phyloP scores from a whole-genome alignment of 163 green algal genomes.

The Picocystis sp. region DNA sequence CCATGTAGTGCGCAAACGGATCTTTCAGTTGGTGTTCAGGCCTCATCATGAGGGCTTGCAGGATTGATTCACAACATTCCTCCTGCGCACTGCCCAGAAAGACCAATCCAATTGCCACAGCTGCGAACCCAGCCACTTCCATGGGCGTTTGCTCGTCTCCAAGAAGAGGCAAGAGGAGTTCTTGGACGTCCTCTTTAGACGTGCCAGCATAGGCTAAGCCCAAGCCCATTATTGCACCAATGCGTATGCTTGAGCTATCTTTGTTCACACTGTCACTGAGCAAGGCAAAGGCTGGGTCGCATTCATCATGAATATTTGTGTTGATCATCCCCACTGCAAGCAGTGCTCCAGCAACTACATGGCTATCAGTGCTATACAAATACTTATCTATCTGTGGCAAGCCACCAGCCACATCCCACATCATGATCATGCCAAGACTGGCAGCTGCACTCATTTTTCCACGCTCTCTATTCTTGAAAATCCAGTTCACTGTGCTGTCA shows the following conservation, averaged over 20 bases:
- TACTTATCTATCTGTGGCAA: slow-evolving; percentile 80
- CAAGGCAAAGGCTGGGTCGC: slow-evolving; percentile 89
- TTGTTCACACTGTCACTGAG: slow-evolving; percentile 68
- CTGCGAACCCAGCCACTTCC: slow-evolving; percentile 63
- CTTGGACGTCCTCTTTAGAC: slow-evolving; percentile 53
- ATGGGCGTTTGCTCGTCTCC: slow-evolving; percentile 53
- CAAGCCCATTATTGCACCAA: slow-evolving; percentile 78
- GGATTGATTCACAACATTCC: slow-evolving; percentile 51
- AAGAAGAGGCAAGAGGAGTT: slow-evolving; percentile 67
- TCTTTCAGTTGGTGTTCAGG: slow-evolving; percentile 50
- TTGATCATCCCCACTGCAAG: slow-evolving; percentile 84
- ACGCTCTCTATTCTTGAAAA: slow-evolving; percentile 73
- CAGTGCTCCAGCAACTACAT: slow-evolving; percentile 62
- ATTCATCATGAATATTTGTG: slow-evolving; percentile 72
- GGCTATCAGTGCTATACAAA: slow-evolving; percentile 58
- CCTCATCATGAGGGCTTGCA: slow-evolving; percentile 66
- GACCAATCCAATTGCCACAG: slow-evolving; percentile 73
- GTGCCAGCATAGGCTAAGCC: slow-evolving; percentile 87
- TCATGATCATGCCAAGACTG: slow-evolving; percentile 70
- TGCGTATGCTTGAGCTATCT: slow-evolving; percentile 30
- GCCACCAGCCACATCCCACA: slow-evolving; percentile 94
- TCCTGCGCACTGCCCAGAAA: slow-evolving; percentile 59
- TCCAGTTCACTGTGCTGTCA: slow-evolving; percentile 24
- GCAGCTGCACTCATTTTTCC: slow-evolving; percentile 83
- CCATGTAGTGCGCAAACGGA: slow-evolving; percentile 54